Percentiles rank a stretch among this genome's conserved stretches.
phyloP scores from a whole-genome alignment of 441 rosid genomes.

The Aquilaria agallochum region DNA sequence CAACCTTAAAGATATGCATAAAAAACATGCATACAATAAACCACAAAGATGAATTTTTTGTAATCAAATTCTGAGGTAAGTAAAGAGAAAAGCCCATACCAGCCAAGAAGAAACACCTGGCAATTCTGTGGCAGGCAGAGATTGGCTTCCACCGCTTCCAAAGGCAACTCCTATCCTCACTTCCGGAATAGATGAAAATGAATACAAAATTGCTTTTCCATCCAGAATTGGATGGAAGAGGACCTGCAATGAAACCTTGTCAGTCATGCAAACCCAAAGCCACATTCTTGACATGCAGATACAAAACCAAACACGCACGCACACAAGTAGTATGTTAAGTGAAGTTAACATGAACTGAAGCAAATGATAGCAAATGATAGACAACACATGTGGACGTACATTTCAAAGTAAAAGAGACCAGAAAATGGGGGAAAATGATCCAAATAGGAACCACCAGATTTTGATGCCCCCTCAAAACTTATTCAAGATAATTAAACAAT shows the following conservation, averaged over 20 bases:
- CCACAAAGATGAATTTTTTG: no score
- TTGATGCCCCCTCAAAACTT: no score
- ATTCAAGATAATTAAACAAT: no score
- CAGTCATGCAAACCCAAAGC: not conserved
- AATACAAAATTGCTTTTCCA: conserved; percentile 72
- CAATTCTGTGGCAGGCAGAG: conserved; percentile 81
- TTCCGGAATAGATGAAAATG: conserved; percentile 72
- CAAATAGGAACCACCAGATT: no score
- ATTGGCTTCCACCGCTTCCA: conserved; percentile 91
- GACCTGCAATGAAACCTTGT: conserved; percentile 43
- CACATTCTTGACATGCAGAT: conserved; percentile 1
- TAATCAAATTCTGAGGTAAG: no score
- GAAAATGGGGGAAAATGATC: no score
- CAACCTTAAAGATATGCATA: no score
- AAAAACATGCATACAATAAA: no score
- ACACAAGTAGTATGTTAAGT: not conserved
- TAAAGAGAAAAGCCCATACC: conserved; percentile 29
- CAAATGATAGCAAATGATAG: not conserved
- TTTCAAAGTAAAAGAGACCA: no score
- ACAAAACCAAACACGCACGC: not conserved
- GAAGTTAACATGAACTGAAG: not conserved
- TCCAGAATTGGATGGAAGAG: conserved; percentile 68
- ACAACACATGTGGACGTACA: no score
- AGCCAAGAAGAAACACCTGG: conserved; percentile 95
- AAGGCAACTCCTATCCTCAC: conserved; percentile 87